A percentile compares a stretch with the other conserved stretches of the same genome.
phyloP scores from a whole-genome alignment of 1,284 basidiomycete species.

The Boletellus deceptivus region DNA sequence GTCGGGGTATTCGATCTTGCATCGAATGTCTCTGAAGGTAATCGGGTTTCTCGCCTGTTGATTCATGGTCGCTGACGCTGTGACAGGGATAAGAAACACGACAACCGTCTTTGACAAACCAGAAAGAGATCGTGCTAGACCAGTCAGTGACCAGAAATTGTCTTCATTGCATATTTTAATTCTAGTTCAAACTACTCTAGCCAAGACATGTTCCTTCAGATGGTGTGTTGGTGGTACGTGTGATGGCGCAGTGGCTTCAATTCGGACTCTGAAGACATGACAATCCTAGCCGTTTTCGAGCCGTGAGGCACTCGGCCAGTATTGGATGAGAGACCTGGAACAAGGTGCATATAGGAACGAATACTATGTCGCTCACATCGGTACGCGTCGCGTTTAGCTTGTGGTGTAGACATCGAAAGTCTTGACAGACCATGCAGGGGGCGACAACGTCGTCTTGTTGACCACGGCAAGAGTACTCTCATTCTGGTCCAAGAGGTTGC shows the following conservation, averaged over 20 bases:
- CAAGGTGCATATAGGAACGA: constrained; percentile 85
- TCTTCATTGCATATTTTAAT: background rate
- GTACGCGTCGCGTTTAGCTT: constrained; percentile 41
- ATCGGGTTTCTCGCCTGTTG: background rate
- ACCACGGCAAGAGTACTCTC: constrained; percentile 79
- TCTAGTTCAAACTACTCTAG: constrained; percentile 32
- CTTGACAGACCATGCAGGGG: constrained; percentile 66
- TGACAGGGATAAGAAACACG: constrained; percentile 85
- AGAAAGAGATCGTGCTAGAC: constrained; percentile 83
- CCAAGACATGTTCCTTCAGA: constrained; percentile 88
- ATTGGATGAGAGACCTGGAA: constrained; percentile 93
- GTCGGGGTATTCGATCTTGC: constrained; percentile 97
- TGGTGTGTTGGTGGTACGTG: constrained; percentile 77
- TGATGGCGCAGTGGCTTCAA: background rate
- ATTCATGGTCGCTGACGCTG: constrained; percentile 6
- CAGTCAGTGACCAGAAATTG: constrained; percentile 46
- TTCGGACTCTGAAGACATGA: constrained; percentile 6
- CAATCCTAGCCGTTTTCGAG: constrained; percentile 73
- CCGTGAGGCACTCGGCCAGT: constrained; percentile 92
- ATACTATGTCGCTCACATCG: constrained; percentile 89
- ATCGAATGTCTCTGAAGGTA: constrained; percentile 93
- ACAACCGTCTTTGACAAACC: constrained; percentile 97
- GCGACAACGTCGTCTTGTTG: constrained; percentile 83
- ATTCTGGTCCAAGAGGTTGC: constrained; percentile 84
- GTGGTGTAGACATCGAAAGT: constrained; percentile 12